A percentile compares a stretch with the other conserved stretches of the same genome.
Conservation (phyloP, 768 basidiomycete genomes). For the Xerocomellus amylosporus region DNA sequence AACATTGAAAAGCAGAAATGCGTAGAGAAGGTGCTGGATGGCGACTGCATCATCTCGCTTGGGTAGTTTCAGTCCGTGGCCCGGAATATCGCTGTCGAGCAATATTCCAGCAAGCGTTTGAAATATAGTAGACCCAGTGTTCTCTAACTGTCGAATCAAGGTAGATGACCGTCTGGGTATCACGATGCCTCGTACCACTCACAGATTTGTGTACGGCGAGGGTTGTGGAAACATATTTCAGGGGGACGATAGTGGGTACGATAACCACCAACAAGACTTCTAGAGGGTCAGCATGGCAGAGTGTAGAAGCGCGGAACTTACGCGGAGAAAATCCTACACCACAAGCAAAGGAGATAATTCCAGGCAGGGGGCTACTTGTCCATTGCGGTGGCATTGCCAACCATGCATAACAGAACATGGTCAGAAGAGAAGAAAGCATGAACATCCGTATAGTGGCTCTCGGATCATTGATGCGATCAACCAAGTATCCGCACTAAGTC, state of each 20-base stretch:
- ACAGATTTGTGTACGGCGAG: slow-evolving; percentile 79
- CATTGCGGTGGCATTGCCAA: slow-evolving; percentile 54
- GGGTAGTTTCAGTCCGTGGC: slow-evolving; percentile 3
- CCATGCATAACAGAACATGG: slow-evolving; percentile 64
- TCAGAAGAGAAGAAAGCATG: slow-evolving; percentile 54
- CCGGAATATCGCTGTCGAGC: slow-evolving; percentile 43
- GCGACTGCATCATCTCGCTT: slow-evolving; percentile 34
- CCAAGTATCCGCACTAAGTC: slow-evolving; percentile 58
- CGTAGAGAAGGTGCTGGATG: slow-evolving; percentile 53
- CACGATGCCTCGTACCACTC: slow-evolving; percentile 24
- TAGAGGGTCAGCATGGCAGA: slow-evolving; percentile 1
- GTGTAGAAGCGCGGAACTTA: slow-evolving; percentile 23
- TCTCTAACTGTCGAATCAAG: slow-evolving; percentile 53
- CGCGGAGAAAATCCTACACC: slow-evolving; percentile 75
- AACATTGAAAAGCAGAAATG: slow-evolving; percentile 55
- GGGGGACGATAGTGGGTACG: slow-evolving; percentile 67
- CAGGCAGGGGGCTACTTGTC: slow-evolving; percentile 61
- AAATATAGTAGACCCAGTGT: slow-evolving; percentile 68
- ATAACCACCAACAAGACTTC: slow-evolving; percentile 71
- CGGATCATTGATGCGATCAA: slow-evolving; percentile 57
- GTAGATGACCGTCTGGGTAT: background rate
- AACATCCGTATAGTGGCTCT: slow-evolving; percentile 59
- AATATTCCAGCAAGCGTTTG: slow-evolving; percentile 71
- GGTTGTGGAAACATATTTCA: slow-evolving; percentile 74
- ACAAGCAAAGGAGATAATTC: slow-evolving; percentile 56